These are phyloP conservation scores for Phytophthora sp. DNA, from an alignment of 352 stramenopile species.

Conservation along the genomic window DNA sequence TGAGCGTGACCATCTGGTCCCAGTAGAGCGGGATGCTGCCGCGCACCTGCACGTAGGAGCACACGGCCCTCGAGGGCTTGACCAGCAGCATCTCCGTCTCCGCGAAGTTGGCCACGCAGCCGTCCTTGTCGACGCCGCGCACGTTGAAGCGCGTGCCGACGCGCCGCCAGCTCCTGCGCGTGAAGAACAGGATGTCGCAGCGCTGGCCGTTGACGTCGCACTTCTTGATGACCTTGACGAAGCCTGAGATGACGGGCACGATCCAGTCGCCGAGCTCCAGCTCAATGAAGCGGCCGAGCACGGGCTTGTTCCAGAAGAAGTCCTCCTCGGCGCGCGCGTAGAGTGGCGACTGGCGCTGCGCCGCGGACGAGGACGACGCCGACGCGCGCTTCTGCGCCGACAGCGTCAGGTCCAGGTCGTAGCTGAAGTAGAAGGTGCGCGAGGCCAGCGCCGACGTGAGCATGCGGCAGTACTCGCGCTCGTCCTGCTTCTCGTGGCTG, in stretches of 20 bases:
- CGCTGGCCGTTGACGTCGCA: slow-evolving; percentile 54
- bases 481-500: slow-evolving; percentile 55
- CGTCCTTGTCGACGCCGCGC: slow-evolving; percentile 89
- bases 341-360: slow-evolving; percentile 27
- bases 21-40: slow-evolving; percentile 96
- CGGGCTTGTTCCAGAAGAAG: slow-evolving; percentile 94
- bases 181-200: slow-evolving; percentile 84
- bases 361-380: slow-evolving; percentile 21
- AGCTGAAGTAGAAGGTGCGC: slow-evolving; percentile 77
- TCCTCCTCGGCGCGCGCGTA: slow-evolving; percentile 80
- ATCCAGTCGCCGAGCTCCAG: slow-evolving; percentile 73
- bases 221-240: slow-evolving; percentile 63
- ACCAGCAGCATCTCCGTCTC: slow-evolving; percentile 94
- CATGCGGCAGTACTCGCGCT: slow-evolving; percentile 67
- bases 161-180: slow-evolving; percentile 74
- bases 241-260: slow-evolving; percentile 79
- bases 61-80: slow-evolving; percentile 43
- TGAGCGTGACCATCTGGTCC: slow-evolving; percentile 86
- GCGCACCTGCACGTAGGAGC: slow-evolving; percentile 87
- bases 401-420: slow-evolving; percentile 81
- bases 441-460: slow-evolving; percentile 53
- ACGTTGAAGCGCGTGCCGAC: slow-evolving; percentile 92
- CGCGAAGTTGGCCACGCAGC: slow-evolving; percentile 94
- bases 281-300: slow-evolving; percentile 60
- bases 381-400: slow-evolving; percentile 66